These are phyloP conservation scores for Candida broadrunensis DNA, from an alignment of 805 yeast species.

Conservation along the genomic window DNA sequence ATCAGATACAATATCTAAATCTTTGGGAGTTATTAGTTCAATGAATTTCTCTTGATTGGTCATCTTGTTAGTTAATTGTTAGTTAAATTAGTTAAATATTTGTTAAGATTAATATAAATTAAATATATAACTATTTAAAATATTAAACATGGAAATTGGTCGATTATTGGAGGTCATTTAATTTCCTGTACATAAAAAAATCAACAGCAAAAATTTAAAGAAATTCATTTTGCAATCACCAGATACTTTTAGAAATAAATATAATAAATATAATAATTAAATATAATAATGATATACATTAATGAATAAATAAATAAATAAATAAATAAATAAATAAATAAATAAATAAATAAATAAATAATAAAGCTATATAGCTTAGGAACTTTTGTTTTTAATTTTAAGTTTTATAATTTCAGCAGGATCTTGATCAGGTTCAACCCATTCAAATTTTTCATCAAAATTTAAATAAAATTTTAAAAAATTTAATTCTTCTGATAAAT, in stretches of 20 bases:
- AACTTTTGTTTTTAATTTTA: slow-evolving; percentile 7
- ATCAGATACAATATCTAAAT: slow-evolving; percentile 42
- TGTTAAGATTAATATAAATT: no score
- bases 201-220: no score
- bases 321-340: neutral
- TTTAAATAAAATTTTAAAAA: slow-evolving; percentile 36
- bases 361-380: neutral
- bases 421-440: slow-evolving; percentile 48
- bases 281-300: neutral
- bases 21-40: slow-evolving; percentile 19
- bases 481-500: slow-evolving; percentile 30
- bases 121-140: no score
- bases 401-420: slow-evolving; percentile 34
- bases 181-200: neutral
- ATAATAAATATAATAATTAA: neutral
- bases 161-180: neutral
- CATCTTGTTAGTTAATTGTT: no score
- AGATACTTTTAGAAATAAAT: no score
- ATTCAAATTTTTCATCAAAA: slow-evolving; percentile 33
- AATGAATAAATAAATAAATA: neutral
- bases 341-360: neutral
- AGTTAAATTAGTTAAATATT: no score
- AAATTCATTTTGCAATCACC: no score
- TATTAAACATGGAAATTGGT: no score
- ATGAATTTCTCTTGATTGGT: slow-evolving; percentile 5